Conservation (phyloP, 2,329 filamentous ascomycete genomes). For the Blumeriella jaapii region DNA sequence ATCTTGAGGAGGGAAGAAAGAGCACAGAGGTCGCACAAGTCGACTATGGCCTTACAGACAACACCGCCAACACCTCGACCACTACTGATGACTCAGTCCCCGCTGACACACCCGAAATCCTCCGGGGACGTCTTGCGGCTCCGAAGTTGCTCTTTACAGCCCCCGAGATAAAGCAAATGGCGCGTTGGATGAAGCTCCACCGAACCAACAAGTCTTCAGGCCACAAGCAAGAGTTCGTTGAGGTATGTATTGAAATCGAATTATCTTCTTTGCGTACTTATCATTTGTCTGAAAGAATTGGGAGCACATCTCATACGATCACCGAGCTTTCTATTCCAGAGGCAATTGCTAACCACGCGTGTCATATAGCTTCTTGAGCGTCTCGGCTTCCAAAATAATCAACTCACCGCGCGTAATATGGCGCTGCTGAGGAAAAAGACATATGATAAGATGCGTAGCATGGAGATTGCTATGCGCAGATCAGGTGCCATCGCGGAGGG, state of each 20-base stretch:
- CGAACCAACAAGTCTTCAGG: not conserved
- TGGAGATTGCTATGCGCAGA: not conserved
- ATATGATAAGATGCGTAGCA: not conserved
- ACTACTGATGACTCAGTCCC: not conserved
- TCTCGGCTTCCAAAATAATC: conserved; percentile 1
- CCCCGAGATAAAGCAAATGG: conserved; percentile 1
- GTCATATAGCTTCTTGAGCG: not conserved
- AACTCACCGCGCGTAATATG: not conserved
- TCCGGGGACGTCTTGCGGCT: not conserved
- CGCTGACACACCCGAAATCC: not conserved
- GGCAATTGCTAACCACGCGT: no score
- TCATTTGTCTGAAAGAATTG: no score
- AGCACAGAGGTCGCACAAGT: no score
- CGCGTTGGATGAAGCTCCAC: conserved; percentile 2
- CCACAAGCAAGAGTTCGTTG: conserved; percentile 1
- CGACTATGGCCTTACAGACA: no score
- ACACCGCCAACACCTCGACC: no score
- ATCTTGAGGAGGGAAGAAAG: no score
- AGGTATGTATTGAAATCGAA: no score
- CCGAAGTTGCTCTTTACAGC: not conserved
- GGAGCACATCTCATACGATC: no score
- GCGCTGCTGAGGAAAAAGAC: not conserved
- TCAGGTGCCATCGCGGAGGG: not conserved
- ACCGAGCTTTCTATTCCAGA: no score
- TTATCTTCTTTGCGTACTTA: no score